Evolutionary conservation across 345 rosid genomes (phyloP), one percentile per base, ranked within the genome.

Genomic region (Aquilaria yunnanensis): DNA sequence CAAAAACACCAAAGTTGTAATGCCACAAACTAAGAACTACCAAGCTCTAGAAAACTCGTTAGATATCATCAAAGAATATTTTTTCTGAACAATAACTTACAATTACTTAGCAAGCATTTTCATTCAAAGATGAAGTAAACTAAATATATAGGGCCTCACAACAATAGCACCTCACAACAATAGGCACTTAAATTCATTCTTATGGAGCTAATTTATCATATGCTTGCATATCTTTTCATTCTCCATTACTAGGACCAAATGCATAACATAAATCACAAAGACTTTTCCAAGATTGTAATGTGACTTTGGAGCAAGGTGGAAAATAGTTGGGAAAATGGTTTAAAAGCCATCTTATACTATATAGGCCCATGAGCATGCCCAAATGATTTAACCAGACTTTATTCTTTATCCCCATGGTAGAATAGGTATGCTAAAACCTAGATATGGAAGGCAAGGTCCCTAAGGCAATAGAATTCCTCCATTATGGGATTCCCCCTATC

Each of bases 121-220:
- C 29, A 32, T 49, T 49, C 32, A 11, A 14, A 65, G 33, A 56
- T 56, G 34, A 55, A 66, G 3, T 57, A 57, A 57, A 66, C 56
- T 66, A 57, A 56, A 66, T 34, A n/a, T 10, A 23, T 49, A 66
- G 50, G 57, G 14, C 49, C 48, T 66, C 48, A 49, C 12, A 9
- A 43, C 13, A 49, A 62, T 62, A 49, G 29, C 31, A 50, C 66
- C 32, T 58, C 14, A 63, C 57, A 46, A 32, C 14, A 57, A 63
- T 34, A 53, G 33, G 10, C 31, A 33, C 58, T 63, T 51, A 63
- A 34, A 54, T 63, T 63, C 49, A 14, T 52, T 63, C 58, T 11
- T 51, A 63, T 51, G 59, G 47, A 63, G 53, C 23, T 63, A 48
- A n/a, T 52, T 13, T 62, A 51, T 47, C 66, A 51, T 62, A 62